Conservation (phyloP, 352 stramenopile genomes). For the Albugo laibachii region DNA sequence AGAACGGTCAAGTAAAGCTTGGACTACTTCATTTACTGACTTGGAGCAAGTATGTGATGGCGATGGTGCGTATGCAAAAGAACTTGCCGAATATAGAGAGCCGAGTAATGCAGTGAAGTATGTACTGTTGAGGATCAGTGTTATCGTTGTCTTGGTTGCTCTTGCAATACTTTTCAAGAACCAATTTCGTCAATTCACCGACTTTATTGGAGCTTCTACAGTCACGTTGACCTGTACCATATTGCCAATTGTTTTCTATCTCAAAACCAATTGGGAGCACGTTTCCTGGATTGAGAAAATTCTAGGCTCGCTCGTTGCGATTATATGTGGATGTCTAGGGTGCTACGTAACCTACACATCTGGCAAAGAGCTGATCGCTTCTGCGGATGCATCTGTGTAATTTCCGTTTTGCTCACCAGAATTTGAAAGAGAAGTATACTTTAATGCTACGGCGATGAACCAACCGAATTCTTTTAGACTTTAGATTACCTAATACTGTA, state of each 20-base stretch:
- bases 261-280: not conserved
- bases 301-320: not conserved
- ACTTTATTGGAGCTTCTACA: slow-evolving; percentile 10
- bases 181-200: slow-evolving; percentile 7
- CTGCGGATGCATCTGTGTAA: not conserved
- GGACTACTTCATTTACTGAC: slow-evolving; percentile 11
- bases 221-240: slow-evolving; percentile 9
- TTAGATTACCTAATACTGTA: too few species aligned
- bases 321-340: not conserved
- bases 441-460: not conserved
- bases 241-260: slow-evolving; percentile 9
- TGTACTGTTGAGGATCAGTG: not conserved
- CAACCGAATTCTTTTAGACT: too few species aligned
- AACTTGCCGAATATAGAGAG: too few species aligned
- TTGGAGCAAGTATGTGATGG: not conserved
- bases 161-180: slow-evolving; percentile 4
- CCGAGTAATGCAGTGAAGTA: not conserved
- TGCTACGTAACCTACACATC: not conserved
- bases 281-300: not conserved
- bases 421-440: slow-evolving; percentile 1
- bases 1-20: not conserved
- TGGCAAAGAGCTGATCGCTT: not conserved
- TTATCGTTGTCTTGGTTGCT: slow-evolving; percentile 4
- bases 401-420: not conserved
- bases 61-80: too few species aligned